Conservation (phyloP, 768 basidiomycete species). For the Hygrocybe punicea region DNA sequence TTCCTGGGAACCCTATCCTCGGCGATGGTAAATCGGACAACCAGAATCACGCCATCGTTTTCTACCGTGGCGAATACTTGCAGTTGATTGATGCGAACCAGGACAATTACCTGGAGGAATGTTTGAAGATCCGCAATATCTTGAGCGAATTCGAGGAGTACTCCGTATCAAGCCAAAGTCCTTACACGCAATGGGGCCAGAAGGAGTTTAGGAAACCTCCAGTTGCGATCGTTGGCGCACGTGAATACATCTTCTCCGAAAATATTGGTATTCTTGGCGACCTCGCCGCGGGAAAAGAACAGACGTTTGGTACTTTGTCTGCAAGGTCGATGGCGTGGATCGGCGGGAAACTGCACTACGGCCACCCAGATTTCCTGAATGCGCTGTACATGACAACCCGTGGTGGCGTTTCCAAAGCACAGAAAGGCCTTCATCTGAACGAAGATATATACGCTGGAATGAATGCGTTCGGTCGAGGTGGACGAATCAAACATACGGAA, state of each 20-base stretch:
- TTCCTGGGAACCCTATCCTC: conserved; percentile 97
- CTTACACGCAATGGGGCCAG: conserved; percentile 86
- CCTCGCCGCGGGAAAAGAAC: conserved; percentile 97
- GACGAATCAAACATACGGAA: conserved; percentile 97
- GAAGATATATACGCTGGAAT: conserved; percentile 99
- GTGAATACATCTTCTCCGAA: conserved; percentile 99
- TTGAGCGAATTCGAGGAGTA: conserved; percentile 98
- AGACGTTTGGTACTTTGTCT: conserved; percentile 98
- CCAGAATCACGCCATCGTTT: conserved; percentile 99
- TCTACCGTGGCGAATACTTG: conserved; percentile 98
- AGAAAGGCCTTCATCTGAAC: conserved; percentile 98
- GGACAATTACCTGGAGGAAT: conserved; percentile 99
- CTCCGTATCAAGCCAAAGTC: conserved; percentile 76
- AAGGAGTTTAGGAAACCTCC: conserved; percentile 86
- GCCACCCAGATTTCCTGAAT: conserved; percentile 99
- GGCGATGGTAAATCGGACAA: conserved; percentile 99
- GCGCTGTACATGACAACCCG: conserved; percentile 97
- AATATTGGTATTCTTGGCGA: conserved; percentile 99
- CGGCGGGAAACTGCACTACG: conserved; percentile 97
- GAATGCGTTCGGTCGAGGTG: conserved; percentile 96
- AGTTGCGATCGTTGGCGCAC: conserved; percentile 95
- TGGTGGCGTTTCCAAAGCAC: conserved; percentile 97
- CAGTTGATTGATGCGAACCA: conserved; percentile 99
- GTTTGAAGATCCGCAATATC: conserved; percentile 98
- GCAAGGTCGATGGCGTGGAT: conserved; percentile 96